Percentiles rank a stretch among this genome's conserved stretches.
Conservation (phyloP, 2,329 filamentous ascomycete genomes). For the Microcyclosporella mali region DNA sequence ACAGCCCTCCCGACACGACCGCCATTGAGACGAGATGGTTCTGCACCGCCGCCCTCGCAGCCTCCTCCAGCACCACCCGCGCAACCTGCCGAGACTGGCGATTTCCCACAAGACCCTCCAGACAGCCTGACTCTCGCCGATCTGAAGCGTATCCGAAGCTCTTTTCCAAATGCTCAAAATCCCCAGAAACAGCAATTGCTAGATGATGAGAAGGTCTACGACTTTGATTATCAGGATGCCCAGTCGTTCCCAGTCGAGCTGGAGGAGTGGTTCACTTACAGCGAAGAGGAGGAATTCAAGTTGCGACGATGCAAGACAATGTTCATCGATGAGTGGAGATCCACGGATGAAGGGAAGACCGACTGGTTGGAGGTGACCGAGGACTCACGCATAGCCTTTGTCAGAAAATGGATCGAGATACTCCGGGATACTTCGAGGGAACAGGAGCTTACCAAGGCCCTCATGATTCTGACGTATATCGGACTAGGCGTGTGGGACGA, state of each 20-base stretch:
- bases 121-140: conserved; percentile 45
- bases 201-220: conserved; percentile 52
- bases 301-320: conserved; percentile 67
- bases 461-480: conserved; percentile 44
- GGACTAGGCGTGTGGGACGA: conserved; percentile 46
- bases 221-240: conserved; percentile 59
- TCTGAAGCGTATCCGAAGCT: conserved; percentile 39
- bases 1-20: conserved; percentile 28
- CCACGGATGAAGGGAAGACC: conserved; percentile 34
- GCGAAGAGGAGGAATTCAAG: conserved; percentile 75
- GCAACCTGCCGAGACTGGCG: conserved; percentile 29
- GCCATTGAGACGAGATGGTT: conserved; percentile 36
- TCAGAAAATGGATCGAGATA: conserved; percentile 39
- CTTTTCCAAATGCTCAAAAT: conserved; percentile 38
- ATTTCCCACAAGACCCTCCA: conserved; percentile 31
- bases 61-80: conserved; percentile 38
- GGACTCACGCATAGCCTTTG: conserved; percentile 52
- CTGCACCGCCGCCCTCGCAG: conserved; percentile 37
- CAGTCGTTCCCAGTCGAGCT: conserved; percentile 72
- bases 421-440: conserved; percentile 31
- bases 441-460: conserved; percentile 28
- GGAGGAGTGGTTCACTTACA: conserved; percentile 96
- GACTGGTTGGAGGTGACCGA: conserved; percentile 63
- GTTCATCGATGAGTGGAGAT: conserved; percentile 69
- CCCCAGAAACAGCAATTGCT: conserved; percentile 26